Conservation (phyloP, 495 filamentous ascomycete genomes). For the Penicillium riverlandense region DNA sequence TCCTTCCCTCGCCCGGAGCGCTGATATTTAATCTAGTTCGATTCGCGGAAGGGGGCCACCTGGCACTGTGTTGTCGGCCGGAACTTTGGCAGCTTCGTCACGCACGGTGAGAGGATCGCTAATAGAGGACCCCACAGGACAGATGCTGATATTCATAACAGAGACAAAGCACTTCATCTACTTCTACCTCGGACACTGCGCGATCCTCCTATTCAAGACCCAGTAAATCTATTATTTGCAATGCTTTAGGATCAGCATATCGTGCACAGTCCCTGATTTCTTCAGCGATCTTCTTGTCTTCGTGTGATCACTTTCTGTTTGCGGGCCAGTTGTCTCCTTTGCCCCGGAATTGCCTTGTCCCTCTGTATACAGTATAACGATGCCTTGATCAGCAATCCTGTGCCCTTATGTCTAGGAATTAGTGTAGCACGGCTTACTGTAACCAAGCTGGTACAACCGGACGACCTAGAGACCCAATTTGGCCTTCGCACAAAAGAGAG, state of each 20-base stretch:
- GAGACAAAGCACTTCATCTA: conserved; percentile 99
- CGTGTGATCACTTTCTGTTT: conserved; percentile 2
- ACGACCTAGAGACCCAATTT: too few relatives aligned
- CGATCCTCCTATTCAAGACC: conserved; percentile 98
- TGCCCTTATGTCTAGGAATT: too few relatives aligned
- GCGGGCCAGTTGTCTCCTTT: too few relatives aligned
- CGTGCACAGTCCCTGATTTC: conserved; percentile 1
- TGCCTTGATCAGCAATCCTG: too few relatives aligned
- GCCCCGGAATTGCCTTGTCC: not conserved
- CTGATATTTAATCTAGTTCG: conserved; percentile 55
- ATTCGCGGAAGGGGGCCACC: conserved; percentile 83
- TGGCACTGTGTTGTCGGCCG: conserved; percentile 99
- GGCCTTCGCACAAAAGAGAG: too few relatives aligned
- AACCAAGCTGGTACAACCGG: too few relatives aligned
- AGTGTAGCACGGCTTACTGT: too few relatives aligned
- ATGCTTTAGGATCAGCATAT: not conserved
- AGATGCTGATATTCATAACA: conserved; percentile 22
- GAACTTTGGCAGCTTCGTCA: conserved; percentile 99
- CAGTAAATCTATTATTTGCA: conserved; percentile 46
- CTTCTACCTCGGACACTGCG: conserved; percentile 98
- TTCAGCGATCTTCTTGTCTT: conserved; percentile 10
- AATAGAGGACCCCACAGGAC: too few relatives aligned
- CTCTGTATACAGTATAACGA: too few relatives aligned
- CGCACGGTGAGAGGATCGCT: conserved; percentile 62
- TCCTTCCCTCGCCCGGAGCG: conserved; percentile 4